These are phyloP conservation scores for Funneliformis mosseae DNA, from an alignment of 192 early-diverging fungal species.

Conservation along the genomic window DNA sequence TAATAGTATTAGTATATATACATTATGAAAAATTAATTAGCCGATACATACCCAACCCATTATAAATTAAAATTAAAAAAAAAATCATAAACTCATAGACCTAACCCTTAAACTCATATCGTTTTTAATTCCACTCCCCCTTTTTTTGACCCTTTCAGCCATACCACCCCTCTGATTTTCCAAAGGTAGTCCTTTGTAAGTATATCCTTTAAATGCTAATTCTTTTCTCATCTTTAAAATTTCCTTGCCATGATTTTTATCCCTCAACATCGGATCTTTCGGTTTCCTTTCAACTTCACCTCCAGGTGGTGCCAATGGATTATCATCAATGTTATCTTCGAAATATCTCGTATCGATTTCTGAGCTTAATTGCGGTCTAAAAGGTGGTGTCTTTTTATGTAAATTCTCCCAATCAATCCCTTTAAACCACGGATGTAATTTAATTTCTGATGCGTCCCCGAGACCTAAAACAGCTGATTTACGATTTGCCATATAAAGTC, in stretches of 20 bases:
- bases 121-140: conserved; percentile 18
- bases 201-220: conserved; percentile 64
- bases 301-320: conserved; percentile 48
- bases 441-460: conserved; percentile 74
- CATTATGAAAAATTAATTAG: neutral
- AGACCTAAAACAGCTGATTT: conserved; percentile 38
- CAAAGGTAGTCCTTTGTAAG: conserved; percentile 50
- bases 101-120: conserved; percentile 19
- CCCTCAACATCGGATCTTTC: conserved; percentile 44
- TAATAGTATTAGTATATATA: neutral
- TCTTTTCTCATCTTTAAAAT: conserved; percentile 64
- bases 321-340: conserved; percentile 61
- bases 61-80: neutral
- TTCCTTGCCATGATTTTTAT: conserved; percentile 50
- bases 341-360: conserved; percentile 93
- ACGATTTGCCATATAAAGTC: conserved; percentile 36
- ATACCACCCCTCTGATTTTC: conserved; percentile 43
- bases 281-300: conserved; percentile 46
- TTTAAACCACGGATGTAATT: conserved; percentile 74
- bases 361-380: conserved; percentile 76
- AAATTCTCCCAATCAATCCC: conserved; percentile 74
- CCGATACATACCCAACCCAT: neutral
- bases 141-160: conserved; percentile 37
- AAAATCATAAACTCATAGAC: conserved; percentile 30
- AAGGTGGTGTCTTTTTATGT: conserved; percentile 64